Evolutionary conservation across 192 early-diverging fungal species (phyloP), one percentile per base, ranked within the genome.

Genomic region (Backusella parvicylindrica): DNA sequence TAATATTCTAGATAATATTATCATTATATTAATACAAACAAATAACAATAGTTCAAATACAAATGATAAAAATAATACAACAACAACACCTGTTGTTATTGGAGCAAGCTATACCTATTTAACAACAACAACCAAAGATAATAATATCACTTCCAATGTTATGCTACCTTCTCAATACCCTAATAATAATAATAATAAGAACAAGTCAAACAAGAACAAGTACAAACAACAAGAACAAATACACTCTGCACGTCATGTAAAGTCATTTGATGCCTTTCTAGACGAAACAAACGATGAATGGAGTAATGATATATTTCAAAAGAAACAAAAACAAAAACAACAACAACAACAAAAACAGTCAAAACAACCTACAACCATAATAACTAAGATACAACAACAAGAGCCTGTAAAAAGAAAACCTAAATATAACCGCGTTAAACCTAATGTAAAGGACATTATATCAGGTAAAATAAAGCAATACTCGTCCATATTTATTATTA

Each of bases 251-350:
- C 77, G 26, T 60, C 68, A 70, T 23, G 23, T 41, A 70, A 81
- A 80, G 68, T 72, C 72, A 3, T 83, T 83, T 36, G 68, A 74
- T 47, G 76, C 72, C 23, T 86, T 84, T 75, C 33, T 80, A 47
- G 63, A 74, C 16, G 79, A 83, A 21, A 84, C 82, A 60, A 81
- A 86, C 67, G 80, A 82, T 31, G 84, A 82, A 47, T 85, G 84
- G 84, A 74, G 76, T 67, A 77, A 85, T 60, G 47, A 56, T 50
- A 75, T 75, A 32, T 64, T 28, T 30, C 50, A 37, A 26, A 21
- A 60, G 7, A 37, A n/a, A 1, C 68, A 13, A 74, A 26, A 69
- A 65, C 38, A 50, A 56, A 40, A 32, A 33, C 23, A 23, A 36
- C 31, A 18, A 2, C 36, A 16, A 12, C 50, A n/a, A 15, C 26